Evolutionary conservation across 1,284 basidiomycete genomes (phyloP).

Genomic region (Termitomyces sp.): DNA sequence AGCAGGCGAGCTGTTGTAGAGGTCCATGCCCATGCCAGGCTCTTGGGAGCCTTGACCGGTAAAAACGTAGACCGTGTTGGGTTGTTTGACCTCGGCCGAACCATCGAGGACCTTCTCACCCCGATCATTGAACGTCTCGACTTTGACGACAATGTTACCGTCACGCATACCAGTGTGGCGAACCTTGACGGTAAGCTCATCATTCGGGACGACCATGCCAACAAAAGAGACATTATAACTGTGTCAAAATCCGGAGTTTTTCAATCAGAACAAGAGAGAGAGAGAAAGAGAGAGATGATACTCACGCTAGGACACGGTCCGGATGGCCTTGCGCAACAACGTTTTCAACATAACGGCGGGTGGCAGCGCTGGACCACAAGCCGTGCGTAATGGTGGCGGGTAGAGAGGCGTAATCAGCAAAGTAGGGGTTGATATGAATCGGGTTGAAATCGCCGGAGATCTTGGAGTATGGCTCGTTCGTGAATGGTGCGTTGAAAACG

Average conservation of each 20-base stretch:
- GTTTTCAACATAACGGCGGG: constrained; percentile 89
- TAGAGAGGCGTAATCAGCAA: constrained; percentile 89
- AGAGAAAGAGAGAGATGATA: no score
- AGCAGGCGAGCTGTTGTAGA: constrained; percentile 89
- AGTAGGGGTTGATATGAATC: constrained; percentile 99
- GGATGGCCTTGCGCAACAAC: constrained; percentile 92
- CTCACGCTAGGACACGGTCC: constrained; percentile 82
- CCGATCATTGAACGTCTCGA: constrained; percentile 81
- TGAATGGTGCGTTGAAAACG: constrained; percentile 73
- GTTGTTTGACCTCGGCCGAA: constrained; percentile 88
- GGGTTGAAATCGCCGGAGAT: constrained; percentile 97
- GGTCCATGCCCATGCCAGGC: constrained; percentile 98
- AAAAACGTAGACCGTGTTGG: constrained; percentile 94
- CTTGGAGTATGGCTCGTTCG: constrained; percentile 93
- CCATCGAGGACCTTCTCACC: constrained; percentile 93
- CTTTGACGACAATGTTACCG: constrained; percentile 89
- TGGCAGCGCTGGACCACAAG: constrained; percentile 95
- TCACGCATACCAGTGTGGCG: constrained; percentile 88
- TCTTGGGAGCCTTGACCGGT: constrained; percentile 99
- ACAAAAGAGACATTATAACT: constrained; percentile 92
- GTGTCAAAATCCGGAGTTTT: constrained; percentile 11
- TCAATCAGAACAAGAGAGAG: constrained; percentile 1
- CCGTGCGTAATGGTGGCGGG: constrained; percentile 98
- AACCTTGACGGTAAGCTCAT: constrained; percentile 84
- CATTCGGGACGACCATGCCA: constrained; percentile 96